Conservation (phyloP, 441 rosid species). For the Populus hybrid region DNA sequence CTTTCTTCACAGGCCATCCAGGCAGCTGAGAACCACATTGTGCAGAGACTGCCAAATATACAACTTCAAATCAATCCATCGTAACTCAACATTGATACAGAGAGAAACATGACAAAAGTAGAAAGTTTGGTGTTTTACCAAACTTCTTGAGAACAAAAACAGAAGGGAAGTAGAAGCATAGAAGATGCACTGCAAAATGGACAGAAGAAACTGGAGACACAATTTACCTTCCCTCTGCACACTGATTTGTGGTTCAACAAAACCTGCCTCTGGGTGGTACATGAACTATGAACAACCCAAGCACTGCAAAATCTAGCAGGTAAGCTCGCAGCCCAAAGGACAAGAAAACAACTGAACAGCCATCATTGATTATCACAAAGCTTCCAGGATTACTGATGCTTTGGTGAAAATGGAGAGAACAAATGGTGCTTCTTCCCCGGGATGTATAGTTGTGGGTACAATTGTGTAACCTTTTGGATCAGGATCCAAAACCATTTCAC, state of each 20-base stretch:
- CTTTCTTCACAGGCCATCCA: constrained; percentile 17
- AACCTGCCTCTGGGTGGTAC: constrained; percentile 22
- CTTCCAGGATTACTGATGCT: constrained; percentile 82
- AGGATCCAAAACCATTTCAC: constrained; percentile 50
- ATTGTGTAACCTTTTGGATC: constrained; percentile 99
- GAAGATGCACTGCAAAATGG: background rate
- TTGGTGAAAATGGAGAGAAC: constrained; percentile 97
- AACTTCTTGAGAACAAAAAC: background rate
- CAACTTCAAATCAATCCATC: constrained; percentile 9
- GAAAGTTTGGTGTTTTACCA: background rate
- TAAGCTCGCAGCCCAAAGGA: constrained; percentile 27
- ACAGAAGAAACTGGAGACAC: background rate
- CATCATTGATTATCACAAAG: constrained; percentile 44
- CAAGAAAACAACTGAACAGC: constrained; percentile 26
- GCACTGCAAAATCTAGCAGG: constrained; percentile 34
- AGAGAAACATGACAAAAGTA: too few relatives aligned
- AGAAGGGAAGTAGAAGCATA: background rate
- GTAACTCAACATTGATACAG: background rate
- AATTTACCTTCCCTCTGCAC: constrained; percentile 29
- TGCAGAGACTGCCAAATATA: constrained; percentile 12
- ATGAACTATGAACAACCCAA: constrained; percentile 36
- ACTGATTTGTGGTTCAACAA: constrained; percentile 21
- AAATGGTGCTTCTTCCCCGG: constrained; percentile 99
- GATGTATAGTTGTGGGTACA: constrained; percentile 99
- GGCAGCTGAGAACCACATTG: constrained; percentile 25